phyloP scores from a whole-genome alignment of 768 basidiomycete species.

The Panaeolus papilionaceus region DNA sequence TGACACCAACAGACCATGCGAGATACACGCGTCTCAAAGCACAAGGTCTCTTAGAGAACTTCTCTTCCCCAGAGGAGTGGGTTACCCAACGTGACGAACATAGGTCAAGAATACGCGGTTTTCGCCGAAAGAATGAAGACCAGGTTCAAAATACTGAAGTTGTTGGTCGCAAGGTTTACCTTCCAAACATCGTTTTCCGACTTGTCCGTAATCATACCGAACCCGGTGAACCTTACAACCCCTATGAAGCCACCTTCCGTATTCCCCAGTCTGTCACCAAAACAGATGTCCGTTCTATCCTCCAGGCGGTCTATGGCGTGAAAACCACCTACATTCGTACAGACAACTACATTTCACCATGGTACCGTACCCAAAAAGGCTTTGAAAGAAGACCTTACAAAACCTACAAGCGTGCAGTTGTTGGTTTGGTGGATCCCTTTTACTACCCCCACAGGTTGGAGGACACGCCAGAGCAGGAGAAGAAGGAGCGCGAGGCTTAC shows the following conservation, averaged over 20 bases:
- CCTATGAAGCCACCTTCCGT: slow-evolving; percentile 94
- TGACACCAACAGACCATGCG: slow-evolving; percentile 69
- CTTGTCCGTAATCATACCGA: slow-evolving; percentile 86
- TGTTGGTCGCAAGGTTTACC: slow-evolving; percentile 84
- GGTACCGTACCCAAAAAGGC: slow-evolving; percentile 37
- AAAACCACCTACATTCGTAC: slow-evolving; percentile 94
- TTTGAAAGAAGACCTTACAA: slow-evolving; percentile 45
- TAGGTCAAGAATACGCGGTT: slow-evolving; percentile 73
- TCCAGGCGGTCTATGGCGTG: slow-evolving; percentile 85
- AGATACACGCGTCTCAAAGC: slow-evolving; percentile 65
- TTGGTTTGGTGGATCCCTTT: slow-evolving; percentile 92
- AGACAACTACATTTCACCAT: slow-evolving; percentile 81
- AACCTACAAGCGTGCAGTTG: slow-evolving; percentile 91
- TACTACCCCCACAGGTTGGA: slow-evolving; percentile 86
- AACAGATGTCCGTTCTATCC: slow-evolving; percentile 88
- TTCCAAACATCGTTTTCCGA: slow-evolving; percentile 86
- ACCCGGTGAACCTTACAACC: slow-evolving; percentile 83
- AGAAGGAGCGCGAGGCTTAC: slow-evolving; percentile 61
- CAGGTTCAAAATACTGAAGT: slow-evolving; percentile 54
- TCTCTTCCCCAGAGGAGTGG: slow-evolving; percentile 61
- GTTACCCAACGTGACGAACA: slow-evolving; percentile 58
- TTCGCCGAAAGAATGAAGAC: slow-evolving; percentile 47
- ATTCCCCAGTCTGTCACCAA: slow-evolving; percentile 91
- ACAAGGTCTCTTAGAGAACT: slow-evolving; percentile 52
- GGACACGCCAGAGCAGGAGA: slow-evolving; percentile 71